Conservation (phyloP, 163 green algal genomes). For the Prototheca cutis region DNA sequence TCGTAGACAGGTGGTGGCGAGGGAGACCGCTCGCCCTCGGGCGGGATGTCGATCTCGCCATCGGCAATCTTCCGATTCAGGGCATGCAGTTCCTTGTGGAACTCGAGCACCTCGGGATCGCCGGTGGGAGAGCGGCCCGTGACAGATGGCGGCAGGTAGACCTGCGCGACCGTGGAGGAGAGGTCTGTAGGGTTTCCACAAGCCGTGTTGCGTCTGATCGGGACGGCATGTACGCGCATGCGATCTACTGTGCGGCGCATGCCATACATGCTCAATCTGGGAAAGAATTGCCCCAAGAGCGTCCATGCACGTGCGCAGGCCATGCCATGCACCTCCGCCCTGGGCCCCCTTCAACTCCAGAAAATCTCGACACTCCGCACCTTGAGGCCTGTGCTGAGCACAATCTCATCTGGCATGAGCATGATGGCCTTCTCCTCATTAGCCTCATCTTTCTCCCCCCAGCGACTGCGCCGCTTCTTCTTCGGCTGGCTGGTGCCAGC, state of each 20-base stretch:
- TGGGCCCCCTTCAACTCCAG: no score
- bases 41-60: constrained; percentile 58
- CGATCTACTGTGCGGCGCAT: no score
- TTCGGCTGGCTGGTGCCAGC: constrained; percentile 1
- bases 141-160: constrained; percentile 47
- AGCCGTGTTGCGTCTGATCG: no score
- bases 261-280: no score
- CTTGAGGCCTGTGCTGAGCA: constrained; percentile 63
- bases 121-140: constrained; percentile 28
- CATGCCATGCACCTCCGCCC: no score
- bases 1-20: constrained; percentile 87
- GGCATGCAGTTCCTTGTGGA: constrained; percentile 55
- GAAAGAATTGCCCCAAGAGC: no score
- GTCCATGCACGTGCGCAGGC: no score
- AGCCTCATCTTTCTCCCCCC: constrained; percentile 13
- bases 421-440: constrained; percentile 16
- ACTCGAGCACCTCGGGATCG: constrained; percentile 47
- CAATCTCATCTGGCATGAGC: constrained; percentile 58
- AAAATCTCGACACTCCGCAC: constrained; percentile 33
- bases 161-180: constrained; percentile 22
- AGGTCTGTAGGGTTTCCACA: constrained; percentile 6
- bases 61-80: constrained; percentile 35
- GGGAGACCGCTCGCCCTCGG: constrained; percentile 77
- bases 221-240: no score
- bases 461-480: constrained; percentile 21